Base-by-base conservation (phyloP, 1,284 basidiomycete species). In the Melanopsichium pennsylvanicum region DNA sequence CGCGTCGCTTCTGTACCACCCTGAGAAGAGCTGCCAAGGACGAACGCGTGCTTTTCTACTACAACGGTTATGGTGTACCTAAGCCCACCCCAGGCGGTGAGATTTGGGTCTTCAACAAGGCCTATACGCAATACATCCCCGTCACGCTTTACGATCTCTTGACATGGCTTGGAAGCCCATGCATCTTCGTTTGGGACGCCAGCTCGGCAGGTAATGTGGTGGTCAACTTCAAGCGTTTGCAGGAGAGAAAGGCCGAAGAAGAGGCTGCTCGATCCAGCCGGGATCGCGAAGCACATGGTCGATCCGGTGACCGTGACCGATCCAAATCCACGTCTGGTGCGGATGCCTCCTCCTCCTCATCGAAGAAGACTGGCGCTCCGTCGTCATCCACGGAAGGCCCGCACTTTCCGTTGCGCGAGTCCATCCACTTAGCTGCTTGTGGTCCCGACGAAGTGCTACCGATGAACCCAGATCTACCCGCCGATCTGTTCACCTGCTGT, bases 101-200 rank as follows among this genome's bases (percentile, higher is more conserved):
- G 82, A 87, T 98, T 49, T 98, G 95, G 95, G 95, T 96, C 55
- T 98, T 98, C 85, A 98, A 98, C 83, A 87, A 90, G 78, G 92
- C 88, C 66, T 98, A 98, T 82, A 97, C 96, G 0, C 96, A 98
- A 82, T 98, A 98, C 81, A 97, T 98, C 55, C 95, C 95, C 0
- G 91, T 98, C 19, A 94, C 92, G 7, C 84, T 97, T 38, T 91
- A 91, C 81, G 94, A 97, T 74, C 85, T 97, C 11, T 93, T 96
- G 81, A 87, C 86, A 35, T 96, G 93, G 92, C 75, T 83, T 5
- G 82, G 82, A 5, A 92, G 92, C 3, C 95, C 96, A 1, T 94
- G 92, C 48, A 93, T 98, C 50, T 98, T 95, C 79, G 92, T 98
- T 48, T 98, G 95, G 95, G 95, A 98, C 80, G 97, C 95, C 79